Conservation (phyloP, 1,284 basidiomycete species). For the Sphagnurus paluster region DNA sequence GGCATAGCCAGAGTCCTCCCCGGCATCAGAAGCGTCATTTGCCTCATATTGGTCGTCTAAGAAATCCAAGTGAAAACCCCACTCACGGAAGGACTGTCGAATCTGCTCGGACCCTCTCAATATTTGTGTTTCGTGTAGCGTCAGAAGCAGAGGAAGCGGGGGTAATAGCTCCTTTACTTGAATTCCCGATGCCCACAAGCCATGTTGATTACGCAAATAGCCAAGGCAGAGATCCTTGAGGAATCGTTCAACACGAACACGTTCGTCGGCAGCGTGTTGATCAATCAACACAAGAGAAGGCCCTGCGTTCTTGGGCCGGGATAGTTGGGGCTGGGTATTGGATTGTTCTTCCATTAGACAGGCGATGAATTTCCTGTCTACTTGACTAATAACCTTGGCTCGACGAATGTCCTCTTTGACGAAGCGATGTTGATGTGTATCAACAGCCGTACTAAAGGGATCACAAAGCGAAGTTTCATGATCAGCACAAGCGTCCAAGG, state of each 20-base stretch:
- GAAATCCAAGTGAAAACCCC: slow-evolving; percentile 70
- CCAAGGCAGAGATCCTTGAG: slow-evolving; percentile 68
- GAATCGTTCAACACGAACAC: slow-evolving; percentile 85
- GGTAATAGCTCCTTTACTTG: slow-evolving; percentile 46
- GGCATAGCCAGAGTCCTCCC: slow-evolving; percentile 42
- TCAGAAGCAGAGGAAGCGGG: slow-evolving; percentile 61
- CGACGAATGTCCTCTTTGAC: slow-evolving; percentile 49
- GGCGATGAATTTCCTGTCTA: slow-evolving; percentile 88
- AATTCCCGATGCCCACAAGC: slow-evolving; percentile 31
- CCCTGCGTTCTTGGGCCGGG: slow-evolving; percentile 6
- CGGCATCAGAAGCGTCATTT: slow-evolving; percentile 25
- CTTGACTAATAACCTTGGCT: slow-evolving; percentile 73
- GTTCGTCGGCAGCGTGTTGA: slow-evolving; percentile 95
- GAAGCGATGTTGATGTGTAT: slow-evolving; percentile 39
- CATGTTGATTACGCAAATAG: slow-evolving; percentile 46
- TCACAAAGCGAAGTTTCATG: slow-evolving; percentile 7
- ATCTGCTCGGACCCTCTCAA: slow-evolving; percentile 43
- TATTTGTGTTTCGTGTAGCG: slow-evolving; percentile 55
- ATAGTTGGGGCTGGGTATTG: slow-evolving; percentile 6
- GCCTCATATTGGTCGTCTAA: slow-evolving; percentile 11
- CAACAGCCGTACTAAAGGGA: slow-evolving; percentile 9
- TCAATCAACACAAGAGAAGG: slow-evolving; percentile 79
- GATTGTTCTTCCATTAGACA: slow-evolving; percentile 48
- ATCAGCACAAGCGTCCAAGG: too few species aligned
- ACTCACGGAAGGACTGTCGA: slow-evolving; percentile 55